Percentiles rank a stretch among this genome's conserved stretches.
phyloP scores from a whole-genome alignment of 768 basidiomycete genomes.

The Boletus huronensis region DNA sequence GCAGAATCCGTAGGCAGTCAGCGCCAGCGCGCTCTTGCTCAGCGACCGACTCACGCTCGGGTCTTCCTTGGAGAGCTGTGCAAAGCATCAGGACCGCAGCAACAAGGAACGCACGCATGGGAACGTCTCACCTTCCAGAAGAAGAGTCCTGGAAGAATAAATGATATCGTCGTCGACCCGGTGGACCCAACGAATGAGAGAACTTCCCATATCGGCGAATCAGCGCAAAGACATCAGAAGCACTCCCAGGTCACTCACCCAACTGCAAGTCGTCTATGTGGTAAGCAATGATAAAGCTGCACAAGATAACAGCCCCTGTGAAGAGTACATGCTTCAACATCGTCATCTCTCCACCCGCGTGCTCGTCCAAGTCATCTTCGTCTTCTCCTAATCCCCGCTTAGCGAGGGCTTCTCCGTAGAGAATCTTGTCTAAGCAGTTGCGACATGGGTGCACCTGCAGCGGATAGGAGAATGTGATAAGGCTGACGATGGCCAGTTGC shows the following conservation, averaged over 20 bases:
- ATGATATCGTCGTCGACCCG: constrained; percentile 94
- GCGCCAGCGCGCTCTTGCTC: constrained; percentile 56
- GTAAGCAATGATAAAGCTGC: constrained; percentile 72
- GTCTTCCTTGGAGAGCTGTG: constrained; percentile 68
- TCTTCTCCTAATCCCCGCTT: constrained; percentile 43
- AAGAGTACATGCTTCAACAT: constrained; percentile 63
- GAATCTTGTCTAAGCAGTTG: constrained; percentile 89
- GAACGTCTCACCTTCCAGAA: constrained; percentile 75
- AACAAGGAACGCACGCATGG: constrained; percentile 3
- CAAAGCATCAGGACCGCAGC: constrained; percentile 5
- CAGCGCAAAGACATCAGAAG: constrained; percentile 1
- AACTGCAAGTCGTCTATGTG: constrained; percentile 74
- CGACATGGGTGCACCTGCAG: constrained; percentile 93
- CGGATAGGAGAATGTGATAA: constrained; percentile 92
- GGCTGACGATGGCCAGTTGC: constrained; percentile 85
- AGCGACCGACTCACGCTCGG: constrained; percentile 49
- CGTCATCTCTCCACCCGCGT: constrained; percentile 60
- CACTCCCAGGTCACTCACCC: constrained; percentile 44
- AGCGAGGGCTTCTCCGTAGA: constrained; percentile 42
- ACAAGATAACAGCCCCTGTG: constrained; percentile 60
- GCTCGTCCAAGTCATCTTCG: constrained; percentile 52
- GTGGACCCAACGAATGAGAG: constrained; percentile 96
- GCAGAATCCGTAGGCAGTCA: constrained; percentile 71
- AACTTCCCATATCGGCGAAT: constrained; percentile 45
- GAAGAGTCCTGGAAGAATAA: constrained; percentile 90